Percentiles rank a stretch among this genome's conserved stretches.
phyloP scores from a whole-genome alignment of 805 yeast genomes.

The Priceomyces fermenticarens region DNA sequence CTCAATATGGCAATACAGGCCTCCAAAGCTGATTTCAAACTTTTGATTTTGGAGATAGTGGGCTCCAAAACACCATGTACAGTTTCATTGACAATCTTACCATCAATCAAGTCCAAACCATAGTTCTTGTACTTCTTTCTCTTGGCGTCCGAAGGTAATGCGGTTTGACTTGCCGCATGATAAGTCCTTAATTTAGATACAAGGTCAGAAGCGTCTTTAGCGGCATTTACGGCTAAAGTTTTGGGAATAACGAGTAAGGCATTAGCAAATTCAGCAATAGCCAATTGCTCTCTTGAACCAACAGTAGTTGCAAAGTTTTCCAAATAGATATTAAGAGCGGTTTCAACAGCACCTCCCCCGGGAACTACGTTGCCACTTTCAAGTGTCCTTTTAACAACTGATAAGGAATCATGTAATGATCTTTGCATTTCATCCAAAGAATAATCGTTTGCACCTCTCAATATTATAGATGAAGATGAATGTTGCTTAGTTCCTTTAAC shows the following conservation, averaged over 20 bases:
- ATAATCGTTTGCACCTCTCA: conserved; percentile 95
- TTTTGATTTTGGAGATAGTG: conserved; percentile 85
- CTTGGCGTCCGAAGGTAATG: conserved; percentile 78
- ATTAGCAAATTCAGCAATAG: conserved; percentile 95
- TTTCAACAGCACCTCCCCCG: conserved; percentile 99
- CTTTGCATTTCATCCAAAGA: conserved; percentile 98
- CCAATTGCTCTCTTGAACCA: conserved; percentile 95
- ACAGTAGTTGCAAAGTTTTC: conserved; percentile 98
- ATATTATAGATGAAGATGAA: conserved; percentile 84
- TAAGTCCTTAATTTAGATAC: conserved; percentile 94
- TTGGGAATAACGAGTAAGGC: conserved; percentile 91
- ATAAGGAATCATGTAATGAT: conserved; percentile 88
- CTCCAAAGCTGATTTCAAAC: conserved; percentile 92
- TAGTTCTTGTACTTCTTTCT: conserved; percentile 84
- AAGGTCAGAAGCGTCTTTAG: conserved; percentile 92
- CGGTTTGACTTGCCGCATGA: conserved; percentile 91
- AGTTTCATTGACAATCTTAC: conserved; percentile 86
- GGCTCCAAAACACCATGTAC: conserved; percentile 92
- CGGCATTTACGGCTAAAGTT: conserved; percentile 95
- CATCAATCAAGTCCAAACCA: conserved; percentile 88
- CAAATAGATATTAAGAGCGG: conserved; percentile 89
- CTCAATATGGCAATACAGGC: conserved; percentile 97
- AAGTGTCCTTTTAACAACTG: conserved; percentile 92
- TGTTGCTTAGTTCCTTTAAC: conserved; percentile 88
- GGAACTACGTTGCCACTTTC: conserved; percentile 95